Evolutionary conservation across 805 yeast species (phyloP), one percentile per base, ranked within the genome.

Genomic region (Saturnispora quitensis): DNA sequence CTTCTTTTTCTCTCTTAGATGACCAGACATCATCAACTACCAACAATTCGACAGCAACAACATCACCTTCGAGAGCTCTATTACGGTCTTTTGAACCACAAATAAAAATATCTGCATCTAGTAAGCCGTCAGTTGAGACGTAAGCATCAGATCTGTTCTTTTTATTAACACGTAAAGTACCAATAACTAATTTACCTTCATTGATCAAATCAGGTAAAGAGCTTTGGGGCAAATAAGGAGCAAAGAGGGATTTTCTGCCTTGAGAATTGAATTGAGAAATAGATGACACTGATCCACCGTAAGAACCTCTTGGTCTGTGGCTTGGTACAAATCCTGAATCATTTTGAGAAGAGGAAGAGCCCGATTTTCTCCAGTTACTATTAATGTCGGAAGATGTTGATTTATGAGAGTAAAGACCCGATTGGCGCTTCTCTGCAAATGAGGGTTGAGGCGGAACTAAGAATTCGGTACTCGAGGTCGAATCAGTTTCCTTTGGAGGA

Each of bases 61-160:
- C 72, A 66, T 93, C 99, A 52, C 97, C 97, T 68, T 93, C 99
- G 50, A 93, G 73, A 2, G 99, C 98, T 66, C 99, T 82, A 68
- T 93, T 93, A 67, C 99, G 86, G 69, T 93, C 99, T 67, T 93
- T 93, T 10, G 98, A 90, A 10, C 99, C 99, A 72, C 98, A 93
- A 58, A 93, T 93, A 64, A 89, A 93, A 55, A 93, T 89, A 68
- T 93, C 99, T 0, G 99, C 95, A 68, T 93, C 99, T 56, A 93
- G 76, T 33, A 90, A 77, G 1, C 97, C 97, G 66, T 90, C 97
- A 0, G 98, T 91, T 6, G 96, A 82, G n/a, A 93, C 98, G 69
- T 95, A 93, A 0, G 99, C 99, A 69, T 93, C 98, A 1, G 97
- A 89, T 61, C 99, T 77, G 67, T 93, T 93, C 68, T 93, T 93